Evolutionary conservation across 352 stramenopile genomes (phyloP).

Genomic region (Globisporangium middletonii): DNA sequence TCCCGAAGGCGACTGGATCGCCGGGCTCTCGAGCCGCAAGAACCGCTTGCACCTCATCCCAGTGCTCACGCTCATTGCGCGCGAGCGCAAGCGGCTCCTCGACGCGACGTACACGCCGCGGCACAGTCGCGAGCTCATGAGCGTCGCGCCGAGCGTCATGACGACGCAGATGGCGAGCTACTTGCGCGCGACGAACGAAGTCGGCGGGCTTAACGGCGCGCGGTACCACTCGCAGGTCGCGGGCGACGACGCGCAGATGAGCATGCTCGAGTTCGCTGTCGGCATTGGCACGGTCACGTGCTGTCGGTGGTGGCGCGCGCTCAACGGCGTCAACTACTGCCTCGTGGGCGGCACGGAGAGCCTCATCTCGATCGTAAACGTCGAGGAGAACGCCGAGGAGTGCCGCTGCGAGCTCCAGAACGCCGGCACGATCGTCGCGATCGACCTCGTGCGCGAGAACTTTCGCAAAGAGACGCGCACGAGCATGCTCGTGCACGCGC

Average conservation of each 20-base stretch:
- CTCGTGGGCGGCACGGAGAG: slow-evolving; percentile 71
- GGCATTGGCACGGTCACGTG: slow-evolving; percentile 69
- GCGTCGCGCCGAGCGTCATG: slow-evolving; percentile 63
- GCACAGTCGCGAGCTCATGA: slow-evolving; percentile 67
- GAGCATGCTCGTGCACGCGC: slow-evolving; percentile 79
- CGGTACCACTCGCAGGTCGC: slow-evolving; percentile 79
- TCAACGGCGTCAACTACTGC: slow-evolving; percentile 82
- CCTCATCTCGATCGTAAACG: slow-evolving; percentile 83
- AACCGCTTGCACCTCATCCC: slow-evolving; percentile 76
- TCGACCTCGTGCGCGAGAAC: slow-evolving; percentile 74
- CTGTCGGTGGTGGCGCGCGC: slow-evolving; percentile 69
- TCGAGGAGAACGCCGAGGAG: slow-evolving; percentile 79
- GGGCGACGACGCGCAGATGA: slow-evolving; percentile 80
- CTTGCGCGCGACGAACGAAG: slow-evolving; percentile 73
- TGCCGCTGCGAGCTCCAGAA: slow-evolving; percentile 75
- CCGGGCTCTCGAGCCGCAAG: slow-evolving; percentile 62
- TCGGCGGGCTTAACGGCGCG: slow-evolving; percentile 70
- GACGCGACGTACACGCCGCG: slow-evolving; percentile 42
- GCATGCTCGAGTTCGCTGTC: slow-evolving; percentile 68
- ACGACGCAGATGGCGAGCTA: slow-evolving; percentile 82
- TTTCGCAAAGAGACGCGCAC: slow-evolving; percentile 71
- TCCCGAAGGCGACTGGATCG: slow-evolving; percentile 84
- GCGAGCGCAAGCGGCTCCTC: slow-evolving; percentile 51
- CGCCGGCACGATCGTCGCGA: slow-evolving; percentile 55
- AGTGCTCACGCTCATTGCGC: slow-evolving; percentile 50